phyloP scores from a whole-genome alignment of 2,329 filamentous ascomycete species.

The Penicillium sp. region DNA sequence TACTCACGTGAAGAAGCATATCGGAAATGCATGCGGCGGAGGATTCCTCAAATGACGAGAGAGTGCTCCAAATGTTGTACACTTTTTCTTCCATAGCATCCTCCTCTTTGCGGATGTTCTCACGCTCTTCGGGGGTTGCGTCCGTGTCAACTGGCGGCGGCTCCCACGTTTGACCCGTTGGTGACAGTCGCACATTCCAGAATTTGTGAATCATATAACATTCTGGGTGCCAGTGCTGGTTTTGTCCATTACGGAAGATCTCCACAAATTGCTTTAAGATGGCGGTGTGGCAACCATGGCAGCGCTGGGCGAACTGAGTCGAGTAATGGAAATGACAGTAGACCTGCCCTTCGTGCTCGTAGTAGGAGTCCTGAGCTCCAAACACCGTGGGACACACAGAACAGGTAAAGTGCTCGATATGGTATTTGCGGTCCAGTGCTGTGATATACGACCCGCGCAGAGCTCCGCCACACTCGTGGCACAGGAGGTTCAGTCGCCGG shows the following conservation, averaged over 20 bases:
- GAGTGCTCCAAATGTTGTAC: constrained; percentile 94
- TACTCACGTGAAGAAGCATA: constrained; percentile 97
- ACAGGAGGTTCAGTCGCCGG: constrained; percentile 80
- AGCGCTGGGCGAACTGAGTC: constrained; percentile 90
- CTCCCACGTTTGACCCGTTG: constrained; percentile 50
- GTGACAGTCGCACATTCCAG: constrained; percentile 88
- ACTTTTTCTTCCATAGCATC: constrained; percentile 97
- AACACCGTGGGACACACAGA: constrained; percentile 97
- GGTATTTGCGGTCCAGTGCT: constrained; percentile 93
- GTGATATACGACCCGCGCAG: constrained; percentile 97
- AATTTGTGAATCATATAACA: constrained; percentile 99
- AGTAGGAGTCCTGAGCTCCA: constrained; percentile 96
- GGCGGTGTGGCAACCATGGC: constrained; percentile 92
- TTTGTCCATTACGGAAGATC: constrained; percentile 94
- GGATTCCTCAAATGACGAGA: constrained; percentile 95
- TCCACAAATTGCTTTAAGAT: constrained; percentile 99
- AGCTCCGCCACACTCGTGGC: constrained; percentile 85
- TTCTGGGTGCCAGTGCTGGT: constrained; percentile 98
- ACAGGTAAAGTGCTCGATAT: constrained; percentile 98
- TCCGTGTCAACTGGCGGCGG: constrained; percentile 45
- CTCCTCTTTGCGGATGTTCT: constrained; percentile 74
- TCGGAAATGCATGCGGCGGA: constrained; percentile 97
- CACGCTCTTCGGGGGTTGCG: constrained; percentile 62
- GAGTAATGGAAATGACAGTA: constrained; percentile 99
- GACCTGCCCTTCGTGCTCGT: constrained; percentile 92